These are phyloP conservation scores for Paecilomyces niveus DNA, from an alignment of 2,329 filamentous ascomycete species.

Conservation along the genomic window DNA sequence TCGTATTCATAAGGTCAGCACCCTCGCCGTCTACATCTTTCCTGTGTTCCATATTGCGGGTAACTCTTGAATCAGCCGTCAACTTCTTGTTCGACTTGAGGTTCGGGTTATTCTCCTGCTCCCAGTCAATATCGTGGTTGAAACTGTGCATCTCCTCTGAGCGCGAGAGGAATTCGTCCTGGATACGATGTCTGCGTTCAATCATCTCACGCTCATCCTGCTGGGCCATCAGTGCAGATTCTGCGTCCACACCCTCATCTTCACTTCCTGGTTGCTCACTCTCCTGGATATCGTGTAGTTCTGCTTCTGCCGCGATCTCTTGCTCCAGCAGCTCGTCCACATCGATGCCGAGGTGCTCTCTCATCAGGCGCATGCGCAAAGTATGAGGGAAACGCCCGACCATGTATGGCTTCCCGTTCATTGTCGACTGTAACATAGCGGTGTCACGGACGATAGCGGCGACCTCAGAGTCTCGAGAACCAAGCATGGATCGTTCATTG, in stretches of 20 bases:
- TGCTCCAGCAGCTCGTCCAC: conserved; percentile 85
- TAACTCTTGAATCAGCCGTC: conserved; percentile 53
- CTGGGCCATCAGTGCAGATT: conserved; percentile 27
- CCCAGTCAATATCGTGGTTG: conserved; percentile 66
- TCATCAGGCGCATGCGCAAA: conserved; percentile 86
- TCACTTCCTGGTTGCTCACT: conserved; percentile 32
- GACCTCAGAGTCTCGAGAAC: conserved; percentile 83
- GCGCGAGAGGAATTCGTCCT: conserved; percentile 51
- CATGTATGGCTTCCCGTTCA: conserved; percentile 82
- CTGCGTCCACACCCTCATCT: conserved; percentile 18
- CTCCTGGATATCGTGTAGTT: conserved; percentile 53
- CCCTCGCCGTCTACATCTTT: conserved; percentile 75
- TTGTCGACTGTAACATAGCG: conserved; percentile 84
- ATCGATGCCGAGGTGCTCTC: conserved; percentile 92
- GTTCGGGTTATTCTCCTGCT: conserved; percentile 52
- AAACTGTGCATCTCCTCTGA: conserved; percentile 58
- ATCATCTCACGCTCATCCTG: conserved; percentile 36
- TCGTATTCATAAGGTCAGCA: conserved; percentile 64
- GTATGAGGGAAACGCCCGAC: conserved; percentile 92
- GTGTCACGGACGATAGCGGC: conserved; percentile 87
- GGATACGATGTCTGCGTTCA: conserved; percentile 37
- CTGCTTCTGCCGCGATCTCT: conserved; percentile 61
- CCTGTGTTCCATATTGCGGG: conserved; percentile 55
- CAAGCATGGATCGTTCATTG: conserved; percentile 94
- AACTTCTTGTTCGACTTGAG: conserved; percentile 48